phyloP scores from a whole-genome alignment of 192 early-diverging fungal species.

The Linnemannia exigua region DNA sequence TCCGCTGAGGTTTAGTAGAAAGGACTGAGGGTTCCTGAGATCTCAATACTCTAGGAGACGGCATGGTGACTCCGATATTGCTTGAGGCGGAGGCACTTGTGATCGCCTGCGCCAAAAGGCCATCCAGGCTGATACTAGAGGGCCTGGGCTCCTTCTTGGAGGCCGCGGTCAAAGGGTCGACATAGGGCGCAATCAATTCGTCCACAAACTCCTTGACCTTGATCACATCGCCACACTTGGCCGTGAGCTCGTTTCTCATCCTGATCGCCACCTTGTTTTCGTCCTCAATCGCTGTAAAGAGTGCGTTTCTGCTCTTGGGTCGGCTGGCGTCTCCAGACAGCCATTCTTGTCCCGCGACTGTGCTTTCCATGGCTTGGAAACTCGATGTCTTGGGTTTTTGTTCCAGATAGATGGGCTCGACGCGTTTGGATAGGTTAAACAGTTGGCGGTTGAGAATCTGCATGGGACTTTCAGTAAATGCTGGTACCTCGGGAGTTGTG shows the following conservation, averaged over 20 bases:
- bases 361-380: conserved; percentile 44
- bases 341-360: conserved; percentile 42
- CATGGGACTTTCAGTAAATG: conserved; percentile 30
- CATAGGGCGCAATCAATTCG: conserved; percentile 30
- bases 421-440: conserved; percentile 35
- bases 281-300: conserved; percentile 39
- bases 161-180: background rate
- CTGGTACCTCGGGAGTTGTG: background rate
- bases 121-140: conserved; percentile 41
- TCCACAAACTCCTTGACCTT: conserved; percentile 51
- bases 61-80: background rate
- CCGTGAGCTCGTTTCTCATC: conserved; percentile 47
- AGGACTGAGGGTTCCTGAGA: background rate
- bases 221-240: conserved; percentile 25
- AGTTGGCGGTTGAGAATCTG: conserved; percentile 43
- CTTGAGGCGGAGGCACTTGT: conserved; percentile 14
- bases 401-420: conserved; percentile 47
- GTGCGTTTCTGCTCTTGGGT: conserved; percentile 19
- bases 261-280: conserved; percentile 55
- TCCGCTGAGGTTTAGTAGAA: background rate
- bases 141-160: conserved; percentile 8
- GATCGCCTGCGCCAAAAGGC: conserved; percentile 38
- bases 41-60: background rate
- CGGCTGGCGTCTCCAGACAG: conserved; percentile 24
- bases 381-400: conserved; percentile 36